phyloP scores from a whole-genome alignment of 805 yeast genomes.

The Starmerella vaccinii region DNA sequence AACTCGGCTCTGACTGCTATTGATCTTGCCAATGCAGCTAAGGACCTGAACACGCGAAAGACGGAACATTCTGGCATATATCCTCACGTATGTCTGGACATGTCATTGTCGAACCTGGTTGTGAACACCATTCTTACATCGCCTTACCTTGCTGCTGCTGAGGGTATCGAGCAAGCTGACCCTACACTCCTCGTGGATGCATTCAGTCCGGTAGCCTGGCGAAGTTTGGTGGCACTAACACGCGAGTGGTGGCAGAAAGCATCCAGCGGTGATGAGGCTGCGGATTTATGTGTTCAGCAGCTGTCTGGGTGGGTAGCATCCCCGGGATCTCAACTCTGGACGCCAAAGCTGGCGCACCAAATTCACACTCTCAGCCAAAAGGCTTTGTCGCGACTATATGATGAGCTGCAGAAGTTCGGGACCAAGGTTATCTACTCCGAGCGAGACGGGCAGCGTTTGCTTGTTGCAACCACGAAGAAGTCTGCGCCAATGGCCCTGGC shows the following conservation, averaged over 20 bases:
- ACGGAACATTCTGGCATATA: conserved; percentile 66
- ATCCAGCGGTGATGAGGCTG: conserved; percentile 50
- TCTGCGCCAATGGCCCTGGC: conserved; percentile 84
- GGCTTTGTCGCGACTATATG: conserved; percentile 65
- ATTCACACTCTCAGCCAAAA: conserved; percentile 78
- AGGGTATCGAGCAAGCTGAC: conserved; percentile 27
- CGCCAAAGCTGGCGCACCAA: conserved; percentile 71
- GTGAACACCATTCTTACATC: conserved; percentile 82
- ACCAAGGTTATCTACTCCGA: conserved; percentile 63
- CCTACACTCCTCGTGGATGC: conserved; percentile 49
- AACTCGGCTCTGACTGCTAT: conserved; percentile 36
- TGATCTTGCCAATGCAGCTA: conserved; percentile 1
- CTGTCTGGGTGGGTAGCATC: conserved; percentile 81
- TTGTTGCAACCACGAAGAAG: conserved; percentile 63
- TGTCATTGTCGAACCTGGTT: conserved; percentile 66
- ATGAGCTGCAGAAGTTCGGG: conserved; percentile 72
- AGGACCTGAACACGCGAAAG: background rate
- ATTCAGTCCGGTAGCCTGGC: conserved; percentile 64
- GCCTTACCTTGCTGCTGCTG: conserved; percentile 39
- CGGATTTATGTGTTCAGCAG: conserved; percentile 72
- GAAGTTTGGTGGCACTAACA: conserved; percentile 60
- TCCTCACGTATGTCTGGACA: conserved; percentile 65
- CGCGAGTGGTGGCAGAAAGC: conserved; percentile 77
- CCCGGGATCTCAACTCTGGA: conserved; percentile 62
- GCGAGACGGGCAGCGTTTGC: conserved; percentile 53